Percentiles rank a stretch among this genome's conserved stretches.
phyloP scores from a whole-genome alignment of 2,329 filamentous ascomycete genomes.

The Neonectria punicea region DNA sequence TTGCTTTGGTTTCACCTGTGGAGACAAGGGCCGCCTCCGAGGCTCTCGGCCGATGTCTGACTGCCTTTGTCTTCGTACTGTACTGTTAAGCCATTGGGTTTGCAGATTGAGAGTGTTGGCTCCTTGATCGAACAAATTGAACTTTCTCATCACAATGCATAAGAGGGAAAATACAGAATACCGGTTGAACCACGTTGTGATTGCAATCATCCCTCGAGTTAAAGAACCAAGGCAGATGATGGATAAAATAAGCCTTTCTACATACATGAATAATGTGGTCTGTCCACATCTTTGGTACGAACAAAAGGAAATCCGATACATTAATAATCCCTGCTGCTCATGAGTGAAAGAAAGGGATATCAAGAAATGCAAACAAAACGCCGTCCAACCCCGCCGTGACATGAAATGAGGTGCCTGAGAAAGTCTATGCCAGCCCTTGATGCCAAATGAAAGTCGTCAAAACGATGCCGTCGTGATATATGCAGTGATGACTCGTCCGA shows the following conservation, averaged over 20 bases:
- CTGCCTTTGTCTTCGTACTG: background rate
- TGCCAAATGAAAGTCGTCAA: slow-evolving; percentile 48
- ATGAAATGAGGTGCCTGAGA: slow-evolving; percentile 43
- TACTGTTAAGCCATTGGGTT: background rate
- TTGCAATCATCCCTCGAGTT: slow-evolving; percentile 8
- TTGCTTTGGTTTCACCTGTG: slow-evolving; percentile 2
- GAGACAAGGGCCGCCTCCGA: background rate
- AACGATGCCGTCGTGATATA: slow-evolving; percentile 48
- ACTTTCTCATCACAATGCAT: background rate
- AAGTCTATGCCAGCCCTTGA: slow-evolving; percentile 51
- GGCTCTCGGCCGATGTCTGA: background rate
- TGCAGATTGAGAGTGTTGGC: background rate
- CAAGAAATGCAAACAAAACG: slow-evolving; percentile 47
- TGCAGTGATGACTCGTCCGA: slow-evolving; percentile 38
- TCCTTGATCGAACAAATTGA: background rate
- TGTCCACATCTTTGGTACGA: slow-evolving; percentile 24
- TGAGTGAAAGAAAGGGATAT: slow-evolving; percentile 45
- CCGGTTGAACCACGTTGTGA: slow-evolving; percentile 12
- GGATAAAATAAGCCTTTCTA: slow-evolving; percentile 30
- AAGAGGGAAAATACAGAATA: background rate
- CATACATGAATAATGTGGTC: slow-evolving; percentile 38
- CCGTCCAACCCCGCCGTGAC: slow-evolving; percentile 45
- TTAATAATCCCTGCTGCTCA: slow-evolving; percentile 38
- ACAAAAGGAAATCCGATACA: slow-evolving; percentile 25
- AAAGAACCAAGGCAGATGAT: slow-evolving; percentile 16